Evolutionary conservation across 345 rosid species (phyloP), one percentile per base, ranked within the genome.

Genomic region (Gossypium stocksii): DNA sequence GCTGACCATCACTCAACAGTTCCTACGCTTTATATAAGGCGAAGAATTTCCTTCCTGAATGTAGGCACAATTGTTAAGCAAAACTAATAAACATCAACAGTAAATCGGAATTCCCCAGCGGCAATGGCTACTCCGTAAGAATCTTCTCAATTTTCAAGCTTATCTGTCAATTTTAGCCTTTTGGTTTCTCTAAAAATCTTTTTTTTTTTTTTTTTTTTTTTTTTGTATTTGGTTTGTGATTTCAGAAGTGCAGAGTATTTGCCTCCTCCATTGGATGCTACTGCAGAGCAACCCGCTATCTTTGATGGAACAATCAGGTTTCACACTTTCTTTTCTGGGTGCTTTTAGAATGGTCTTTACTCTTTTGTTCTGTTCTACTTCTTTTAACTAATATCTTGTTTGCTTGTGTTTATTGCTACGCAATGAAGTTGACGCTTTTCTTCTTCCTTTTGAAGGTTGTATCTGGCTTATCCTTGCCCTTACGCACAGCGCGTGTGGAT

Each of bases 401-500:
- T 51, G 49, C 15, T 67, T 20, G 6, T 41, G 67, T 22, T 52
- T 71, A 13, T 65, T 45, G 53, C 44, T 10, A 27, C 46, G n/a
- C 45, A 45, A 49, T 41, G 2, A 52, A 66, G 43, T 72, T 34
- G 12, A 67, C 4, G 0, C 10, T 19, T 74, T 20, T 57, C 12
- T 2, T 3, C 22, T 61, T 27, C 22, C 20, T 12, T 44, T 51
- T 70, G 22, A 80, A 93, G 98, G 86, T 61, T 92, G 89, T 94
- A 94, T 81, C 82, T 86, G 19, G 48, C 71, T 66, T 83, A 86
- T 57, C 5, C 76, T 9, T 91, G 98, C 77, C 98, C 98, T 19
- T 94, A 2, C 77, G 93, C 95, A 7, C 98, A 91, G 79, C 92
- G 98, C 44, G 98, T 79, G 70, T 92, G 99, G 99, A 92, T 94